phyloP scores from a whole-genome alignment of 495 filamentous ascomycete species.

The Aspergillus heteromorphus region DNA sequence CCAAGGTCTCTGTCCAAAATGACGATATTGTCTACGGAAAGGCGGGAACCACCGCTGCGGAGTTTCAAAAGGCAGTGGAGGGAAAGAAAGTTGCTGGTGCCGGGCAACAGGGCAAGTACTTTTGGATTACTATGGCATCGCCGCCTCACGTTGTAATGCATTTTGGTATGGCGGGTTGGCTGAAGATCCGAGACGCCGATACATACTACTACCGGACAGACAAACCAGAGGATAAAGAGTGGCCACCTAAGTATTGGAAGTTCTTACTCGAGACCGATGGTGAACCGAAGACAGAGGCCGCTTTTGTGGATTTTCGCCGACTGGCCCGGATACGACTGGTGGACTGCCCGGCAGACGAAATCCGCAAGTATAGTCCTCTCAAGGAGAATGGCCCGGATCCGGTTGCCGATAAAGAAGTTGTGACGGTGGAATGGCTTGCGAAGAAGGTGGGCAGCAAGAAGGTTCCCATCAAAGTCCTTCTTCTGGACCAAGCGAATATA shows the following conservation, averaged over 20 bases:
- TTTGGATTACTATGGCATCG: conserved; percentile 72
- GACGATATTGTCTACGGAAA: conserved; percentile 85
- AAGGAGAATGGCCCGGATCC: conserved; percentile 93
- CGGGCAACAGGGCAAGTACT: conserved; percentile 90
- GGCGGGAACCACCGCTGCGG: conserved; percentile 67
- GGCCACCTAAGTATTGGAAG: conserved; percentile 91
- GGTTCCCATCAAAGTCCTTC: conserved; percentile 78
- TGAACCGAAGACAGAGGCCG: conserved; percentile 59
- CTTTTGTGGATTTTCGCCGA: conserved; percentile 77
- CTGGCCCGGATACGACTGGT: conserved; percentile 76
- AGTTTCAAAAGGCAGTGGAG: conserved; percentile 65
- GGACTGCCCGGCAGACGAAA: conserved; percentile 67
- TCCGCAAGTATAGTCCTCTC: conserved; percentile 71
- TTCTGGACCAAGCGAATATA: conserved; percentile 85
- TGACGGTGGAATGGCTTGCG: conserved; percentile 66
- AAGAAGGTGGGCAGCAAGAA: conserved; percentile 65
- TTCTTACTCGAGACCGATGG: conserved; percentile 66
- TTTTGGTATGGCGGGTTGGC: conserved; percentile 86
- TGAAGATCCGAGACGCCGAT: conserved; percentile 72
- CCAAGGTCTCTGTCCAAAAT: conserved; percentile 62
- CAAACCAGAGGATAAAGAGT: conserved; percentile 55
- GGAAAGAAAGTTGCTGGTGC: conserved; percentile 73
- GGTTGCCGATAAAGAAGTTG: conserved; percentile 68
- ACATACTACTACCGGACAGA: conserved; percentile 71
- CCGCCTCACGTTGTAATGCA: conserved; percentile 89